Percentiles rank a stretch among this genome's conserved stretches.
phyloP scores from a whole-genome alignment of 352 stramenopile genomes.

The Phytophthora colocasiae region DNA sequence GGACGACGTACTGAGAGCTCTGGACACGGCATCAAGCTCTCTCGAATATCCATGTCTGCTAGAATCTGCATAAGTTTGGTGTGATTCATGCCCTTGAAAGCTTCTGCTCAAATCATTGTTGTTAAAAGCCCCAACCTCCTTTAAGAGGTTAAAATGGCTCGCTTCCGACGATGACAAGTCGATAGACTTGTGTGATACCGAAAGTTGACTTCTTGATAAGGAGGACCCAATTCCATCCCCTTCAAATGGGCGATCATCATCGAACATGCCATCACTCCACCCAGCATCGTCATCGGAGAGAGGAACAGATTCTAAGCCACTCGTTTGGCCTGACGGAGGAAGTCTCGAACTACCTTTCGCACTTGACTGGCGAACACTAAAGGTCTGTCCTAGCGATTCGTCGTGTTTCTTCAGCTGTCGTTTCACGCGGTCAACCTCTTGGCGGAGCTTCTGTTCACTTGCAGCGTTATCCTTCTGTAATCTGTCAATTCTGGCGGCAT shows the following conservation, averaged over 20 bases:
- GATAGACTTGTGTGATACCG: slow-evolving; percentile 38
- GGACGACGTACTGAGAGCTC: slow-evolving; percentile 25
- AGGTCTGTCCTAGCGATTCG: slow-evolving; percentile 13
- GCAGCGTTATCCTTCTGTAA: slow-evolving; percentile 58
- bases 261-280: slow-evolving; percentile 37
- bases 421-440: slow-evolving; percentile 64
- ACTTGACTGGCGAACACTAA: slow-evolving; percentile 28
- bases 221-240: slow-evolving; percentile 48
- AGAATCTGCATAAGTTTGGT: slow-evolving; percentile 13
- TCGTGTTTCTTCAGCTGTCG: slow-evolving; percentile 54
- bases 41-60: slow-evolving; percentile 24
- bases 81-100: not conserved
- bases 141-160: slow-evolving; percentile 25
- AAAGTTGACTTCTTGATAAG: slow-evolving; percentile 68
- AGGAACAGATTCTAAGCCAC: slow-evolving; percentile 30
- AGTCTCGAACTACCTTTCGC: slow-evolving; percentile 1
- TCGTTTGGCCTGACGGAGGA: slow-evolving; percentile 15
- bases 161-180: slow-evolving; percentile 21
- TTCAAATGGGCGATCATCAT: slow-evolving; percentile 40
- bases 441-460: slow-evolving; percentile 51
- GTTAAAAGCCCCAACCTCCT: slow-evolving; percentile 17
- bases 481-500: slow-evolving; percentile 51
- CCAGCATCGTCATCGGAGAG: slow-evolving; percentile 23
- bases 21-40: slow-evolving; percentile 31
- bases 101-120: slow-evolving; percentile 11